Base-by-base conservation (phyloP, 2,329 filamentous ascomycete genomes). In the Xylariales sp. region DNA sequence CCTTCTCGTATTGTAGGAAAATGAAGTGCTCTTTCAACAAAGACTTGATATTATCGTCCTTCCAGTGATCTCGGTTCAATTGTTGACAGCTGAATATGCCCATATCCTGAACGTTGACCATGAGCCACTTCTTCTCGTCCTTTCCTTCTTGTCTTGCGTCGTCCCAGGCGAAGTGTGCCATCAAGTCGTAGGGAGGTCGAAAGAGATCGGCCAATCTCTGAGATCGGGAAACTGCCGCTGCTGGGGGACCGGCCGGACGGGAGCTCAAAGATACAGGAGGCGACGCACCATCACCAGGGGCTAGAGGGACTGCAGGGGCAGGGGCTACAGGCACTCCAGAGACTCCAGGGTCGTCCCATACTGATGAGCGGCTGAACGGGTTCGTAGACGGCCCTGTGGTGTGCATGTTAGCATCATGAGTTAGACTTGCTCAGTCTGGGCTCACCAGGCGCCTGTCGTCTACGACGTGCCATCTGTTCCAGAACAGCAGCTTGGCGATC, bases 21-120 rank as follows among this genome's bases (percentile, higher is more conserved):
- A 98, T 77, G 60, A 98, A 98, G 65, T 94, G 90, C 59, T 96
- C 91, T 54, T 78, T 78, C 21, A 98, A 74, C 1, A 94, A 79
- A n/a, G 86, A 80, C 53, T 78, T 80, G 43, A 98, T 80, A 2
- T 82, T 76, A 14, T 77, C 64, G 52, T 96, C 86, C 65, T 96
- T 96, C 93, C 93, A 98, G 40, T 97, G 81, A 60, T 98, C 93
- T 32, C 93, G 79, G 59, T 98, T 98, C 14, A 98, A 71, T 3
- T 87, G 78, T 61, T 98, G 93, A 62, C 93, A 98, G 62, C 93
- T 86, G 62, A 98, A 98, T 55, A 95, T 83, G 25, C 86, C 86
- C 50, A 87, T 80, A 59, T 98, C 90, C 64, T 98, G 93, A 12
- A 98, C 82, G 60, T 98, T 97, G 47, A 96, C 88, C 52, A 98